Evolutionary conservation across 192 early-diverging fungal genomes (phyloP), one percentile per base, ranked within the genome.

Genomic region (Backusella tarrabulga): DNA sequence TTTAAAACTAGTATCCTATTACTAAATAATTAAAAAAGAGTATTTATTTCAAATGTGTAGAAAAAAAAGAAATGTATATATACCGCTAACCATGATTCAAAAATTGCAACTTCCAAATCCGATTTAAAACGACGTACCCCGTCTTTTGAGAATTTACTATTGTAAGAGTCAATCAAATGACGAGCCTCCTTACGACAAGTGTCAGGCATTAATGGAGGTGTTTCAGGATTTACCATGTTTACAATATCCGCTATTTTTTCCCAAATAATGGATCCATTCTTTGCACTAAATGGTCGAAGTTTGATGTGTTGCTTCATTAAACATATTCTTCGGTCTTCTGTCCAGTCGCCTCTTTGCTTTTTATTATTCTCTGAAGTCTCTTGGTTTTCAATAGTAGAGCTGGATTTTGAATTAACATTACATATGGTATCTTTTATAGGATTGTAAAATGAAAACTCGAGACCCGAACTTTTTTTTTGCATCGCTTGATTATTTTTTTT

Each of bases 31-130:
- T 56, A 56, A 23, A 56, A 56, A 26, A 23, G 21, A 19, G 8
- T 11, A 56, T 56, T 9, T 6, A 8, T 23, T 56, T n/a, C 1
- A 56, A 3, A 11, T 56, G 9, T 26, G 21, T 56, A 56, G 7
- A 54, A 56, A 60, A 9, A 50, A 50, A 50, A n/a, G 6, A 17
- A n/a, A 7, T 60, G 8, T 3, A 60, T 60, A 60, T 23, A 21
- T 60, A 60, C 54, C 54, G 54, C 54, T 60, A 60, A 29, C 54
- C 54, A 60, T 60, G 54, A 60, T 21, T 60, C 54, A 60, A 60
- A 60, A 23, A 60, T 60, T 2, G 54, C 54, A 60, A 23, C 54
- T 23, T 60, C 54, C 11, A 60, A 29, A 60, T 60, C 54, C 23
- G 54, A 60, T 26, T 60, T 60, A 26, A 60, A 60, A 11, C 54